Conservation (phyloP, 108 stramenopile genomes). For the Schizochytrium sp. region DNA sequence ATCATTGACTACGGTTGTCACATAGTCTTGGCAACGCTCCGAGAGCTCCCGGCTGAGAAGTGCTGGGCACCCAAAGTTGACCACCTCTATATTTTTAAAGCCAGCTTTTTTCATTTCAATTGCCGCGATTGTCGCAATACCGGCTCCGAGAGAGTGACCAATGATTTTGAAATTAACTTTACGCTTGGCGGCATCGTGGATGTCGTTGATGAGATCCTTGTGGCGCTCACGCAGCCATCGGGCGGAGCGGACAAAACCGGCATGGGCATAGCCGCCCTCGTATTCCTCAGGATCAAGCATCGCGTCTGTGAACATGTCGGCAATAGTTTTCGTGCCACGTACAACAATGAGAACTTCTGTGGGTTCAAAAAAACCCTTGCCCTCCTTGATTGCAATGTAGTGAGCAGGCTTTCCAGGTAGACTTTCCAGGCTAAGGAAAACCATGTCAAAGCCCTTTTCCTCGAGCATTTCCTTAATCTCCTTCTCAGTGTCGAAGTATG, state of each 20-base stretch:
- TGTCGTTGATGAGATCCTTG: conserved; percentile 70
- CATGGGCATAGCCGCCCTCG: conserved; percentile 81
- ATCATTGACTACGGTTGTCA: conserved; percentile 82
- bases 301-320: conserved; percentile 83
- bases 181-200: conserved; percentile 74
- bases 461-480: conserved; percentile 76
- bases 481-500: conserved; percentile 79
- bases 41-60: conserved; percentile 78
- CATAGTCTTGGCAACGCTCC: conserved; percentile 73
- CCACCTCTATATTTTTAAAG: conserved; percentile 72
- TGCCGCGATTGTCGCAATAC: conserved; percentile 82
- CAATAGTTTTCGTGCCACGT: conserved; percentile 84
- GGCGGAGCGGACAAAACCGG: conserved; percentile 79
- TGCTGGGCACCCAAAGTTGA: conserved; percentile 86
- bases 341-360: conserved; percentile 81
- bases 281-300: conserved; percentile 80
- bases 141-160: conserved; percentile 84
- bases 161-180: conserved; percentile 79
- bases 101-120: conserved; percentile 76
- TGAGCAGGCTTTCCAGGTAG: conserved; percentile 81
- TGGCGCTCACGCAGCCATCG: conserved; percentile 79
- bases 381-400: conserved; percentile 81
- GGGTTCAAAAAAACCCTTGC: conserved; percentile 73
- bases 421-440: conserved; percentile 77
- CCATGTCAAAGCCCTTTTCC: conserved; percentile 70